Evolutionary conservation across 208 protist genomes (phyloP).

Genomic region (Trypanosoma conorhini): DNA sequence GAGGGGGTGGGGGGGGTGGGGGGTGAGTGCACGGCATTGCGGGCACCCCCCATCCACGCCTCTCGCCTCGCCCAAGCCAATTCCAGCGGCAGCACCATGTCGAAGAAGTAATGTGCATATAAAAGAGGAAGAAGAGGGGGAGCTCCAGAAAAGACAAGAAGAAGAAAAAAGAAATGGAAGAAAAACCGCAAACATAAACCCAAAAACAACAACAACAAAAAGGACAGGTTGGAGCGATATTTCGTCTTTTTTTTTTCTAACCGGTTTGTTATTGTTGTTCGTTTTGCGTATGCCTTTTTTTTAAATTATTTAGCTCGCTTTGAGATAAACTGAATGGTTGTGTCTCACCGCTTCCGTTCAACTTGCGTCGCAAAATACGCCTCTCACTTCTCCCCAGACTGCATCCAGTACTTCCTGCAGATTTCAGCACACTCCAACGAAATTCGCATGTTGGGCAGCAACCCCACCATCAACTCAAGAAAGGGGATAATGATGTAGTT

Average conservation of each 20-base stretch:
- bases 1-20: too few species aligned
- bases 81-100: background rate
- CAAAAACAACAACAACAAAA: constrained; percentile 5
- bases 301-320: too few species aligned
- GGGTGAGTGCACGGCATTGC: background rate
- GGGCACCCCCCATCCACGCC: background rate
- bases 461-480: constrained; percentile 82
- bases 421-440: constrained; percentile 68
- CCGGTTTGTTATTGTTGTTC: too few species aligned
- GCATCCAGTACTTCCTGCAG: constrained; percentile 86
- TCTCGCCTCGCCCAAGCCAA: background rate
- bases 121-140: background rate
- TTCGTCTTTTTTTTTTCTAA: constrained; percentile 39
- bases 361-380: background rate
- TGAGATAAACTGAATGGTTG: too few species aligned
- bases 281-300: too few species aligned
- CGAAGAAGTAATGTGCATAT: background rate
- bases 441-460: constrained; percentile 87
- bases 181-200: background rate
- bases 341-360: background rate
- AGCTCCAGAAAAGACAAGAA: background rate
- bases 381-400: constrained; percentile 7
- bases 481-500: constrained; percentile 92
- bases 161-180: constrained; percentile 15
- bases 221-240: too few species aligned